Percentiles rank a stretch among this genome's conserved stretches.
phyloP scores from a whole-genome alignment of 768 basidiomycete species.

The Harrya chromipes region DNA sequence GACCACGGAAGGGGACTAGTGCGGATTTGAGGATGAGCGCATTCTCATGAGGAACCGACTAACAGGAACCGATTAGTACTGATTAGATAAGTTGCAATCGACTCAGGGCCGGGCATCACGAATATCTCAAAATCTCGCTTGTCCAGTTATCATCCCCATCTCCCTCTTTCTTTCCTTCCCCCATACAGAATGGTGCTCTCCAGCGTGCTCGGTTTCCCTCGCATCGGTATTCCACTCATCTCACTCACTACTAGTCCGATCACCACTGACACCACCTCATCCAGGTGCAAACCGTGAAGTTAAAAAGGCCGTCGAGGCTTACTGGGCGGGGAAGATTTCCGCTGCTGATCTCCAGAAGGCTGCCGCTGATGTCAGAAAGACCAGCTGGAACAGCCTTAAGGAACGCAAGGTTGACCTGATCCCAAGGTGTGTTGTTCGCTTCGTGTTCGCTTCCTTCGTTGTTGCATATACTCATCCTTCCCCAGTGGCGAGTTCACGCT shows the following conservation, averaged over 20 bases:
- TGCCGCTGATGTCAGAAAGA: constrained; percentile 84
- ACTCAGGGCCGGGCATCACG: constrained; percentile 34
- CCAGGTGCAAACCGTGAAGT: constrained; percentile 90
- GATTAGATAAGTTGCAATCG: constrained; percentile 25
- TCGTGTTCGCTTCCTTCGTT: constrained; percentile 1
- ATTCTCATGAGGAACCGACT: constrained; percentile 14
- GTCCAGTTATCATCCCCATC: not conserved
- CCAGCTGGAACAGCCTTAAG: constrained; percentile 86
- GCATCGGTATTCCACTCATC: constrained; percentile 51
- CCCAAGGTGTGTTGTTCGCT: constrained; percentile 64
- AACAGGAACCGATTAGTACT: not conserved
- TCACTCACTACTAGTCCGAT: not conserved
- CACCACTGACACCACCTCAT: constrained; percentile 1
- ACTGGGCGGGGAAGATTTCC: constrained; percentile 92
- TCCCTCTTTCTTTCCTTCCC: constrained; percentile 14
- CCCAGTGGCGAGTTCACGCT: constrained; percentile 95
- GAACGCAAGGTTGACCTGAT: constrained; percentile 82
- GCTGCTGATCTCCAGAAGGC: constrained; percentile 85
- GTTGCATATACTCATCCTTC: constrained; percentile 14
- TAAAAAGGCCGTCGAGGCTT: constrained; percentile 97
- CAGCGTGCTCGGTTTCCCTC: constrained; percentile 89
- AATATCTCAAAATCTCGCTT: constrained; percentile 29
- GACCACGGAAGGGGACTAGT: not conserved
- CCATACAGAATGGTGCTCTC: constrained; percentile 62
- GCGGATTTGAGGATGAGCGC: not conserved